phyloP scores from a whole-genome alignment of 2,329 filamentous ascomycete genomes.

The Macroventuria anomochaeta region DNA sequence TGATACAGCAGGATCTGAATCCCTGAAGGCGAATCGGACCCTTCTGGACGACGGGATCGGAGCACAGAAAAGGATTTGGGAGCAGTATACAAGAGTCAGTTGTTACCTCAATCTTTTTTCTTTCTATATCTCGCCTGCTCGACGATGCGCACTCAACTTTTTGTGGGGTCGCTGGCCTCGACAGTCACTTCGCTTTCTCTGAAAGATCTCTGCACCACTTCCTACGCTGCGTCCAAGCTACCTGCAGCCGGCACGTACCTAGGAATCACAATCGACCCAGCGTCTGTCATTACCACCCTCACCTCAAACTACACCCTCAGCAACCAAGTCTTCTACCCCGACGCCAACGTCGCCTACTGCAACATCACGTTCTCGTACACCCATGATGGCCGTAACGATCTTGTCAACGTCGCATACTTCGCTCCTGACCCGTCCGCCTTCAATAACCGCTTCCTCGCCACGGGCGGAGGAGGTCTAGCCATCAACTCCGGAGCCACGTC shows the following conservation, averaged over 20 bases:
- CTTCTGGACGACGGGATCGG: neutral
- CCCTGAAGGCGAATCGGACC: neutral
- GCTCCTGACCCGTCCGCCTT: conserved; percentile 53
- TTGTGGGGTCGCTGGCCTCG: neutral
- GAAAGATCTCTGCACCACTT: neutral
- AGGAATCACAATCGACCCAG: neutral
- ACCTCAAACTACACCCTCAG: neutral
- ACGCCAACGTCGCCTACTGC: conserved; percentile 43
- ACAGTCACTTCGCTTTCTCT: neutral
- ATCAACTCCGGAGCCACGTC: conserved; percentile 43
- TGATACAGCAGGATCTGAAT: neutral
- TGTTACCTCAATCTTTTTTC: neutral
- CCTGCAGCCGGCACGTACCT: neutral
- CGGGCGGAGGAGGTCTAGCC: conserved; percentile 54
- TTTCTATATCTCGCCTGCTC: neutral
- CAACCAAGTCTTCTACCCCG: conserved; percentile 1
- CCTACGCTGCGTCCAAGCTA: neutral
- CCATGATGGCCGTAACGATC: conserved; percentile 44
- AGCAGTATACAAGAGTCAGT: neutral
- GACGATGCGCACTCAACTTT: neutral
- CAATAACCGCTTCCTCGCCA: conserved; percentile 54
- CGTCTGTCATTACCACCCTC: neutral
- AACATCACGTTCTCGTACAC: conserved; percentile 56
- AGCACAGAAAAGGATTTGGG: neutral
- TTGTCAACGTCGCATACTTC: conserved; percentile 43